These are phyloP conservation scores for Penicillium mononematosum DNA, from an alignment of 495 filamentous ascomycete genomes.

Conservation along the genomic window DNA sequence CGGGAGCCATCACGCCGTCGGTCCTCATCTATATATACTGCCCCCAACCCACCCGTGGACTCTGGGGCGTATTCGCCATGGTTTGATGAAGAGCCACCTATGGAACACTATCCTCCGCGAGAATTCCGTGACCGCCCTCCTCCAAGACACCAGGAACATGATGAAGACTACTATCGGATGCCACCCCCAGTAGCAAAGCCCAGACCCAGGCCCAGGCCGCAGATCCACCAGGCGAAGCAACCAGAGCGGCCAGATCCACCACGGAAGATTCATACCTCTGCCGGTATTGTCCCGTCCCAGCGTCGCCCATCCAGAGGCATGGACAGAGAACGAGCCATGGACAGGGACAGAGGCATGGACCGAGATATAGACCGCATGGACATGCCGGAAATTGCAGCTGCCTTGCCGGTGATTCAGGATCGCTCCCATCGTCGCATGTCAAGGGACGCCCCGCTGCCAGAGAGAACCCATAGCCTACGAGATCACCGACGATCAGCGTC, in stretches of 20 bases:
- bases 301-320: constrained; percentile 33
- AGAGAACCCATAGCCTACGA: constrained; percentile 38
- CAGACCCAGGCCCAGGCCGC: constrained; percentile 30
- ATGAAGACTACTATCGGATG: constrained; percentile 49
- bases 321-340: neutral
- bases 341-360: neutral
- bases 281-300: constrained; percentile 23
- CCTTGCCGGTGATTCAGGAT: constrained; percentile 29
- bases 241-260: constrained; percentile 22
- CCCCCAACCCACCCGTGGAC: constrained; percentile 29
- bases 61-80: constrained; percentile 25
- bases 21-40: constrained; percentile 34
- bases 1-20: constrained; percentile 37
- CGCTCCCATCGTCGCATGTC: constrained; percentile 30
- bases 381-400: constrained; percentile 32
- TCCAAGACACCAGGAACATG: constrained; percentile 23
- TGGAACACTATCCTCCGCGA: constrained; percentile 31
- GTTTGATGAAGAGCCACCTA: constrained; percentile 27
- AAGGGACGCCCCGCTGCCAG: constrained; percentile 32
- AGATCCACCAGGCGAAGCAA: constrained; percentile 37
- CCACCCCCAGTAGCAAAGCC: constrained; percentile 33
- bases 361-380: constrained; percentile 25
- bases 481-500: constrained; percentile 27
- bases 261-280: constrained; percentile 8
- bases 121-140: constrained; percentile 24